These are phyloP conservation scores for Colletotrichum somersetense DNA, from an alignment of 2,329 filamentous ascomycete species.

Conservation along the genomic window DNA sequence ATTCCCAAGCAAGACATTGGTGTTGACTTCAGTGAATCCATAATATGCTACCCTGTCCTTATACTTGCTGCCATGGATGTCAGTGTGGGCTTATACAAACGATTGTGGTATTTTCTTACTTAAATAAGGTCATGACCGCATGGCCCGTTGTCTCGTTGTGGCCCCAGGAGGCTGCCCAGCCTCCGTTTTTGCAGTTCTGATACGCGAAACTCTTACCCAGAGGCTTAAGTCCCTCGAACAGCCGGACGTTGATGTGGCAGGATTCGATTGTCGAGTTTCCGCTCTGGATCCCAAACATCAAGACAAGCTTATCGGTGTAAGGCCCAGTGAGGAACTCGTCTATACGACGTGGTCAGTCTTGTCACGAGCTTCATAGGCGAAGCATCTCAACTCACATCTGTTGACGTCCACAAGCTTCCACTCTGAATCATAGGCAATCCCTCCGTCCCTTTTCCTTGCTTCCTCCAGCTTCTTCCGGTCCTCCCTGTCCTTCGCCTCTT, in stretches of 20 bases:
- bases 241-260: constrained; percentile 40
- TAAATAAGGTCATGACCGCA: constrained; percentile 49
- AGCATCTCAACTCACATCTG: constrained; percentile 31
- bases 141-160: constrained; percentile 47
- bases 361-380: not conserved
- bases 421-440: constrained; percentile 21
- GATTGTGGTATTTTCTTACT: constrained; percentile 43
- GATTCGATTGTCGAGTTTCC: constrained; percentile 28
- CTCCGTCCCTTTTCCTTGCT: constrained; percentile 6
- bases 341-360: not conserved
- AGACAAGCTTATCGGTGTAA: not conserved
- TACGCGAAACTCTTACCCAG: constrained; percentile 46
- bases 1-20: constrained; percentile 3
- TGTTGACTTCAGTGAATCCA: constrained; percentile 40
- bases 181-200: constrained; percentile 44
- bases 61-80: constrained; percentile 1
- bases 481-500: not conserved
- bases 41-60: constrained; percentile 26
- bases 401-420: constrained; percentile 38
- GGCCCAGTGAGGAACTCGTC: not conserved
- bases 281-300: constrained; percentile 4
- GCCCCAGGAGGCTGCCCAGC: constrained; percentile 51
- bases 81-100: not conserved
- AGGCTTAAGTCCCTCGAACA: constrained; percentile 36
- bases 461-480: not conserved